Base-by-base conservation (phyloP, 208 protist genomes). In the Crithidia fasciculata region DNA sequence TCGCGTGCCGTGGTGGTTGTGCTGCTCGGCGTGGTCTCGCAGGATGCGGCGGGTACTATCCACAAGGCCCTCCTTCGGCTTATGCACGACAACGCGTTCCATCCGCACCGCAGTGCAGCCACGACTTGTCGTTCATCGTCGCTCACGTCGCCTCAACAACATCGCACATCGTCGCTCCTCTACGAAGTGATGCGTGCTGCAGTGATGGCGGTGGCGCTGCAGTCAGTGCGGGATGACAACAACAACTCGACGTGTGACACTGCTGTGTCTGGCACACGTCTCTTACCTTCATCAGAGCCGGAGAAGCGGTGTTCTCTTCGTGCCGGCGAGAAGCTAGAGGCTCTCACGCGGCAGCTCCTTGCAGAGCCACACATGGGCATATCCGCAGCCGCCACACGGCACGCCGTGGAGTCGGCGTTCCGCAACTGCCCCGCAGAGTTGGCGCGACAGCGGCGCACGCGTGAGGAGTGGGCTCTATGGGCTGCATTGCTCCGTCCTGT, bases 401-500 rank as follows among this genome's bases (percentile, higher is more conserved):
- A 47, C 5, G 50, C 50, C 19, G 52, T 69, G 52, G 16, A 19
- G 3, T 47, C 9, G 7, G 45, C 52, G 39, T 37, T 69, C 50
- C 3, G 39, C 8, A 49, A 3, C 16, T 37, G 50, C 50, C 52
- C 63, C 3, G 0, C 8, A n/a, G 39, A 13, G 37, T 16, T 8
- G 44, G 41, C 8, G 18, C 5, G 16, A 4, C 58, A 52, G 9
- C 62, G 39, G 47, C 0, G 28, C 16, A n/a, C 13, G 19, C 4
- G 44, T 8, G 68, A n/a, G 7, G 62, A 52, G 41, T 80, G 74
- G 74, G 8, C n/a, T 18, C 36, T 74, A 10, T 80, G 74, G 49
- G 80, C 64, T 18, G 72, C 71, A 4, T 68, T 92, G 40, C 72
- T 94, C 15, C 53, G 74, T 9, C 77, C 88, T 10, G 66, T 86